Evolutionary conservation across 371 early-diverging fungal genomes (phyloP).

Genomic region (Fennellomyces sp.): DNA sequence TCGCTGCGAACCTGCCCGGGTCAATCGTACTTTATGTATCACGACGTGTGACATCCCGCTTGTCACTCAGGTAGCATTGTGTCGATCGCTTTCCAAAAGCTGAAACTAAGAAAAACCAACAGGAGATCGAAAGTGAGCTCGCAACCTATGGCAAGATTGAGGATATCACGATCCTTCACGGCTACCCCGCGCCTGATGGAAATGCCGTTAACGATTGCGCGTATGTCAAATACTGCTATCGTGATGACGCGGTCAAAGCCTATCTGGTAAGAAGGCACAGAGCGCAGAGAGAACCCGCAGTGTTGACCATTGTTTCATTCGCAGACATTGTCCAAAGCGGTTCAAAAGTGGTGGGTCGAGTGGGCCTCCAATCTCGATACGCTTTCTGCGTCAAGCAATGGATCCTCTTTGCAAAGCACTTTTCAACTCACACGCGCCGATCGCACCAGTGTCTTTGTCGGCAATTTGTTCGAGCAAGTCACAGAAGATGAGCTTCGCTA

Average conservation of each 20-base stretch:
- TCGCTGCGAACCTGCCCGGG: conserved; percentile 84
- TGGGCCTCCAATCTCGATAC: conserved; percentile 66
- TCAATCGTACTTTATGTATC: conserved; percentile 81
- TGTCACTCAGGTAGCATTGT: conserved; percentile 49
- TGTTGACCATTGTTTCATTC: background rate
- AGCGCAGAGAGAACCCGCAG: too few species aligned
- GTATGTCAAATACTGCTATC: conserved; percentile 74
- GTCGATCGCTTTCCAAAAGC: too few species aligned
- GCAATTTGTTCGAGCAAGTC: conserved; percentile 60
- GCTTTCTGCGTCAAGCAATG: background rate
- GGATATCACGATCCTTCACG: conserved; percentile 62
- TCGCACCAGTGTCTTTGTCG: conserved; percentile 65
- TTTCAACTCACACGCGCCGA: conserved; percentile 36
- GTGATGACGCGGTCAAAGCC: conserved; percentile 84
- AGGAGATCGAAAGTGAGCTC: conserved; percentile 17
- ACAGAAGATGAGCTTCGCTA: conserved; percentile 51
- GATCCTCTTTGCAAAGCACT: background rate
- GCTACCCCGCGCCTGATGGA: conserved; percentile 34
- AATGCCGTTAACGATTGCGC: conserved; percentile 52
- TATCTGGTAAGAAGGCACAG: conserved; percentile 68
- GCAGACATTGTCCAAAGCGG: background rate
- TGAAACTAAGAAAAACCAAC: too few species aligned
- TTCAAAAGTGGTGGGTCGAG: conserved; percentile 64
- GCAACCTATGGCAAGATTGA: conserved; percentile 69
- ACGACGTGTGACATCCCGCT: conserved; percentile 46